These are phyloP conservation scores for Fagus crenata DNA, from an alignment of 306 rosid species.

Conservation along the genomic window DNA sequence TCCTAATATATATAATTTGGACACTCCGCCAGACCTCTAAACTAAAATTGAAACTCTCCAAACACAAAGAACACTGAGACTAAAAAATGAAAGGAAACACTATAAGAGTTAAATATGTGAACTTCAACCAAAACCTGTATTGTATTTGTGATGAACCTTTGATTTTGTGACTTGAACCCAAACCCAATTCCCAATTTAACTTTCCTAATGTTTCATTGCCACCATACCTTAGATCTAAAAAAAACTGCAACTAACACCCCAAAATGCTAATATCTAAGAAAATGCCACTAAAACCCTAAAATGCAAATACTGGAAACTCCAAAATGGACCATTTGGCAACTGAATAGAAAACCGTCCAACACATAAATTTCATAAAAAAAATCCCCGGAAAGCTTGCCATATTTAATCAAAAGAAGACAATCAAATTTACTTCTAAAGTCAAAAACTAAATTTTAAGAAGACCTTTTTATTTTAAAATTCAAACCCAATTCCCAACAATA, in stretches of 20 bases:
- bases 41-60: constrained; percentile 14
- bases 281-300: constrained; percentile 33
- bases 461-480: neutral
- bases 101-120: constrained; percentile 7
- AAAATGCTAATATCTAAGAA: constrained; percentile 17
- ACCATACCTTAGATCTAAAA: constrained; percentile 49
- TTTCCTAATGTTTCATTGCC: constrained; percentile 26
- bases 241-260: constrained; percentile 16
- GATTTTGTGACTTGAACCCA: constrained; percentile 25
- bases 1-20: constrained; percentile 6
- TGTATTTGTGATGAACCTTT: constrained; percentile 21
- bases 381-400: constrained; percentile 42
- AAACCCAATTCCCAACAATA: constrained; percentile 22
- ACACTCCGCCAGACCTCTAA: constrained; percentile 11
- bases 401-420: constrained; percentile 44
- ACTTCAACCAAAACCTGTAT: constrained; percentile 19
- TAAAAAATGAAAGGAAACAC: constrained; percentile 24
- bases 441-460: neutral
- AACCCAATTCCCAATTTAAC: constrained; percentile 29
- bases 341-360: constrained; percentile 29
- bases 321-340: constrained; percentile 41
- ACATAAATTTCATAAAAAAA: constrained; percentile 7
- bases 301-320: constrained; percentile 34
- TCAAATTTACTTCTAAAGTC: constrained; percentile 12
- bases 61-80: constrained; percentile 12